A percentile compares a stretch with the other conserved stretches of the same genome.
phyloP scores from a whole-genome alignment of 192 early-diverging fungal species.

The Thamnidium elegans region DNA sequence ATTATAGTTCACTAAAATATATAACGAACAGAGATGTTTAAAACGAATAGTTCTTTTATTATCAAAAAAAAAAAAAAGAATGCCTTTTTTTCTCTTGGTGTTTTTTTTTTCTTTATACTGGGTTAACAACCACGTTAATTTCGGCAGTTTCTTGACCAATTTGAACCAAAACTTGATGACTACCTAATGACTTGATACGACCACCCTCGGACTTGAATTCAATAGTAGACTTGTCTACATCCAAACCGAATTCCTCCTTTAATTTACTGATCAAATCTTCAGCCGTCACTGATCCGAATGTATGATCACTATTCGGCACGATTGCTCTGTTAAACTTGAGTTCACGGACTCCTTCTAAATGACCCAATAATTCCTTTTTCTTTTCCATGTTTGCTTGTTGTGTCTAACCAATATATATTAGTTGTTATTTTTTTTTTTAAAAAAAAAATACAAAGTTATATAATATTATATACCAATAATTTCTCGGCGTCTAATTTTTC shows the following conservation, averaged over 20 bases:
- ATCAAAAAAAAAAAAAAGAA: not conserved
- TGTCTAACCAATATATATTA: too few relatives aligned
- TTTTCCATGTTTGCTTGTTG: constrained; percentile 2
- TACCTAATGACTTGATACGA: constrained; percentile 31
- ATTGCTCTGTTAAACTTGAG: constrained; percentile 29
- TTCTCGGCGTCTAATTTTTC: not conserved
- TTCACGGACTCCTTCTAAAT: constrained; percentile 11
- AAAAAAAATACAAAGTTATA: too few relatives aligned
- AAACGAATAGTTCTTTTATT: not conserved
- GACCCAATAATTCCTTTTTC: constrained; percentile 17
- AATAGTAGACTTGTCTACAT: constrained; percentile 26
- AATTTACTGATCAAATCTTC: constrained; percentile 34
- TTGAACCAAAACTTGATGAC: constrained; percentile 21
- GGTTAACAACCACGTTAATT: constrained; percentile 19
- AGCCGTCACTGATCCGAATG: constrained; percentile 39
- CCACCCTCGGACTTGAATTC: constrained; percentile 29
- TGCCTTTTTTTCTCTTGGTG: not conserved
- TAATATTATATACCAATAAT: not conserved
- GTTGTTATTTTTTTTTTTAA: not conserved
- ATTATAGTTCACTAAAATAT: too few relatives aligned
- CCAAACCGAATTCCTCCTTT: constrained; percentile 22
- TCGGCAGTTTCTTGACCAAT: constrained; percentile 19
- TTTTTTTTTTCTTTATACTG: constrained; percentile 16
- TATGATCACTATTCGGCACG: constrained; percentile 26
- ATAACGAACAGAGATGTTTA: not conserved